Percentiles rank a stretch among this genome's conserved stretches.
phyloP scores from a whole-genome alignment of 2,329 filamentous ascomycete genomes.

The Paracorniculantispora psalliotae region DNA sequence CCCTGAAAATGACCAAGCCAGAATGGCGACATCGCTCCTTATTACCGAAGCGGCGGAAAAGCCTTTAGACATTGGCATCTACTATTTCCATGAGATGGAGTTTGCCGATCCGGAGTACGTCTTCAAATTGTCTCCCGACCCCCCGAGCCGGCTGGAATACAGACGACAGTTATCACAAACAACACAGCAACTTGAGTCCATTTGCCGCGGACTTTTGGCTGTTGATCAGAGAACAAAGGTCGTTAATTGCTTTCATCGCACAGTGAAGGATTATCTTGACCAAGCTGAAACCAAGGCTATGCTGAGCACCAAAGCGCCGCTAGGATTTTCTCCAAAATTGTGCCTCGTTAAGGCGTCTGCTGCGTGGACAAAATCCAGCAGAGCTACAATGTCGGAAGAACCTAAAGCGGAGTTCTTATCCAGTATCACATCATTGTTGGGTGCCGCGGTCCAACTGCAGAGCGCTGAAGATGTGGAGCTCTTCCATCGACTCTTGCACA shows the following conservation, averaged over 20 bases:
- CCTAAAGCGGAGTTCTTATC: constrained; percentile 1
- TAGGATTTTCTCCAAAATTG: neutral
- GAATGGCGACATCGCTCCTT: neutral
- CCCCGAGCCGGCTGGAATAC: neutral
- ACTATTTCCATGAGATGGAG: constrained; percentile 10
- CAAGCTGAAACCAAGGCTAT: neutral
- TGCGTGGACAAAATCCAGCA: constrained; percentile 5
- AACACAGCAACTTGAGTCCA: neutral
- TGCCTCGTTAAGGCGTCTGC: constrained; percentile 2
- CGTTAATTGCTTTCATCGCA: constrained; percentile 9
- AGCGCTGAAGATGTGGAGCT: neutral
- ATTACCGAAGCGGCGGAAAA: constrained; percentile 5
- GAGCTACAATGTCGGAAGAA: constrained; percentile 3
- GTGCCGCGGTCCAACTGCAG: neutral
- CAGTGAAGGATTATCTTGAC: constrained; percentile 5
- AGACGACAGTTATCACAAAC: neutral
- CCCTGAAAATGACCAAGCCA: neutral
- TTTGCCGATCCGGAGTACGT: neutral
- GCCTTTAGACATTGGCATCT: constrained; percentile 2
- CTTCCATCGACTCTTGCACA: neutral
- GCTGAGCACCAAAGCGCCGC: neutral
- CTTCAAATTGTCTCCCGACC: neutral
- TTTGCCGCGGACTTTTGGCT: neutral
- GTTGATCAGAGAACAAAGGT: neutral
- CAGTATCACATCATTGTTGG: neutral